phyloP scores from a whole-genome alignment of 2,329 filamentous ascomycete genomes.

The Penicillium sp. region DNA sequence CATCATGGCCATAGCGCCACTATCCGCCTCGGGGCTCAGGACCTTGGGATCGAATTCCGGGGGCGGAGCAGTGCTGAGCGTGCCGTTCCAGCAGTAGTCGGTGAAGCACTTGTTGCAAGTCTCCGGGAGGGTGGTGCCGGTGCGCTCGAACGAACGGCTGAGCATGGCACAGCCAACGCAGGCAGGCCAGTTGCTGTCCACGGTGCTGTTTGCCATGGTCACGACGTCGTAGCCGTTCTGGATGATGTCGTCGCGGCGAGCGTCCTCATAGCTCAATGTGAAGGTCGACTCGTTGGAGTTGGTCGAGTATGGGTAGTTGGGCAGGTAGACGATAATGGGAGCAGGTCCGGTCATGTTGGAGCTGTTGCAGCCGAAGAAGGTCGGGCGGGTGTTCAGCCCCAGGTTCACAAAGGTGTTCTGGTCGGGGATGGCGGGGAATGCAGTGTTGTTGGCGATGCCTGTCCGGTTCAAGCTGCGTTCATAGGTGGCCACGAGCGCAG shows the following conservation, averaged over 20 bases:
- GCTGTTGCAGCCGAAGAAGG: slow-evolving; percentile 73
- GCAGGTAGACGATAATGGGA: slow-evolving; percentile 79
- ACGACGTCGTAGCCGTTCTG: slow-evolving; percentile 78
- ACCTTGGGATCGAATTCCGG: slow-evolving; percentile 40
- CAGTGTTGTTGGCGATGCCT: slow-evolving; percentile 58
- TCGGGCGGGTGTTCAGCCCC: slow-evolving; percentile 65
- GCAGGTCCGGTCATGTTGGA: slow-evolving; percentile 53
- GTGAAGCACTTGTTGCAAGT: slow-evolving; percentile 71
- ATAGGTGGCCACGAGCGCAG: slow-evolving; percentile 67
- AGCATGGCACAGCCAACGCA: slow-evolving; percentile 88
- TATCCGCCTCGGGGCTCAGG: slow-evolving; percentile 7
- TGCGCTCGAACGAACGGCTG: slow-evolving; percentile 66
- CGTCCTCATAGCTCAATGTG: slow-evolving; percentile 56
- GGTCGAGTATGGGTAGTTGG: slow-evolving; percentile 74
- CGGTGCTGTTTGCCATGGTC: slow-evolving; percentile 74
- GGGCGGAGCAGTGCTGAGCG: slow-evolving; percentile 40
- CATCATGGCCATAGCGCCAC: slow-evolving; percentile 6
- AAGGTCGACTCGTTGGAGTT: slow-evolving; percentile 77
- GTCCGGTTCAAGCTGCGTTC: slow-evolving; percentile 53
- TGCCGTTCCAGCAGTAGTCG: slow-evolving; percentile 93
- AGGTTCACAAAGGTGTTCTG: slow-evolving; percentile 72
- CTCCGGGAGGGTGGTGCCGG: slow-evolving; percentile 60
- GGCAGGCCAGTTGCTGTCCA: slow-evolving; percentile 67
- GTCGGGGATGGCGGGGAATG: slow-evolving; percentile 67
- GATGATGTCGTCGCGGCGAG: slow-evolving; percentile 71